Evolutionary conservation across 1,139 yeast species (phyloP).

Genomic region (Suhomyces guaymorum): DNA sequence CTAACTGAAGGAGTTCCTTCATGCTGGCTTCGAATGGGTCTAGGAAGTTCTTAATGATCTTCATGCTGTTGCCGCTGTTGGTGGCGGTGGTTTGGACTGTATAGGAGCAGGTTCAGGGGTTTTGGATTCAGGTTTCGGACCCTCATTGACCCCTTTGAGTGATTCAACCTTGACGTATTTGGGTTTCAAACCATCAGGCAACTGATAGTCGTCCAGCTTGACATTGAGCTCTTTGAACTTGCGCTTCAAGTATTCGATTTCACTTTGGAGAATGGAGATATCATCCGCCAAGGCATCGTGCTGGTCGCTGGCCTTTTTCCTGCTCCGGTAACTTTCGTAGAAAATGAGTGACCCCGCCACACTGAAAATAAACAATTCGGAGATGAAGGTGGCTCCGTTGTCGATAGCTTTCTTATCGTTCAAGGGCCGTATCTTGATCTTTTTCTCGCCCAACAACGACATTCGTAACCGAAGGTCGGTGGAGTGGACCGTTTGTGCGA

Average conservation of each 20-base stretch:
- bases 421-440: slow-evolving; percentile 67
- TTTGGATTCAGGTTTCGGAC: too few species aligned
- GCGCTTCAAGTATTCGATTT: slow-evolving; percentile 60
- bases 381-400: slow-evolving; percentile 75
- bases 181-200: slow-evolving; percentile 51
- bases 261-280: slow-evolving; percentile 65
- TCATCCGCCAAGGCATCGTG: slow-evolving; percentile 70
- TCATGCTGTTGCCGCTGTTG: too few species aligned
- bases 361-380: slow-evolving; percentile 72
- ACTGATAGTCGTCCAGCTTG: slow-evolving; percentile 47
- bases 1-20: too few species aligned
- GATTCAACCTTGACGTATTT: slow-evolving; percentile 34
- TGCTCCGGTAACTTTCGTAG: slow-evolving; percentile 69
- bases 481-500: slow-evolving; percentile 75
- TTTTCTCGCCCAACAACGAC: slow-evolving; percentile 62
- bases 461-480: slow-evolving; percentile 65
- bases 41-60: too few species aligned
- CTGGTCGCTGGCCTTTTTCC: slow-evolving; percentile 62
- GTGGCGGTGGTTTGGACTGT: too few species aligned
- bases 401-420: slow-evolving; percentile 86
- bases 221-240: slow-evolving; percentile 44
- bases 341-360: slow-evolving; percentile 82
- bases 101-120: too few species aligned
- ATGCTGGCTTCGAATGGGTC: too few species aligned
- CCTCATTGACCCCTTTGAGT: neutral